phyloP scores from a whole-genome alignment of 176 grass and related monocot species.

The Triticum monococcum region DNA sequence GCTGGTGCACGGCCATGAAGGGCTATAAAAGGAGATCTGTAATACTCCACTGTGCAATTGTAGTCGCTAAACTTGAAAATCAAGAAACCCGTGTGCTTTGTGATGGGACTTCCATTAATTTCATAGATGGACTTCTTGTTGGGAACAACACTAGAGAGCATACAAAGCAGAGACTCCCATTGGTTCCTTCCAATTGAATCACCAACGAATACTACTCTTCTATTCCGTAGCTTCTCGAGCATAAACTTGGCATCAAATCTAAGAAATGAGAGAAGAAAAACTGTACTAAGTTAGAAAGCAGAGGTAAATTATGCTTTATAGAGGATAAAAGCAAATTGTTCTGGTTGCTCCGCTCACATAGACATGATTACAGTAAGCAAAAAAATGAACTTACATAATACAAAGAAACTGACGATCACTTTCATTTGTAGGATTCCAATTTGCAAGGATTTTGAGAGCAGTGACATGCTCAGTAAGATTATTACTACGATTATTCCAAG shows the following conservation, averaged over 20 bases:
- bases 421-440: neutral
- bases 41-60: slow-evolving; percentile 89
- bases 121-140: slow-evolving; percentile 72
- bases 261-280: neutral
- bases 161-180: slow-evolving; percentile 88
- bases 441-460: neutral
- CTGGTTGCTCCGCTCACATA: neutral
- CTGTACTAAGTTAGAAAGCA: neutral
- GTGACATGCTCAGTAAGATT: neutral
- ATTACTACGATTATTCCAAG: neutral
- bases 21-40: slow-evolving; percentile 79
- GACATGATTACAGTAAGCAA: neutral
- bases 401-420: neutral
- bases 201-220: slow-evolving; percentile 79
- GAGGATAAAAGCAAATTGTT: neutral
- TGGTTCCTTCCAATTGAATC: slow-evolving; percentile 98
- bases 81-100: slow-evolving; percentile 82
- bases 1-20: slow-evolving; percentile 58
- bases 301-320: neutral
- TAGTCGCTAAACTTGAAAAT: slow-evolving; percentile 86
- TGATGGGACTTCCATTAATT: slow-evolving; percentile 82
- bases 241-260: slow-evolving; percentile 72
- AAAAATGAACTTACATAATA: neutral
- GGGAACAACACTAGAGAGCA: slow-evolving; percentile 54
- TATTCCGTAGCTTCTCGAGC: slow-evolving; percentile 66